Evolutionary conservation across 1,284 basidiomycete genomes (phyloP), one percentile per base, ranked within the genome.

Genomic region (Cryptococcus depauperatus): DNA sequence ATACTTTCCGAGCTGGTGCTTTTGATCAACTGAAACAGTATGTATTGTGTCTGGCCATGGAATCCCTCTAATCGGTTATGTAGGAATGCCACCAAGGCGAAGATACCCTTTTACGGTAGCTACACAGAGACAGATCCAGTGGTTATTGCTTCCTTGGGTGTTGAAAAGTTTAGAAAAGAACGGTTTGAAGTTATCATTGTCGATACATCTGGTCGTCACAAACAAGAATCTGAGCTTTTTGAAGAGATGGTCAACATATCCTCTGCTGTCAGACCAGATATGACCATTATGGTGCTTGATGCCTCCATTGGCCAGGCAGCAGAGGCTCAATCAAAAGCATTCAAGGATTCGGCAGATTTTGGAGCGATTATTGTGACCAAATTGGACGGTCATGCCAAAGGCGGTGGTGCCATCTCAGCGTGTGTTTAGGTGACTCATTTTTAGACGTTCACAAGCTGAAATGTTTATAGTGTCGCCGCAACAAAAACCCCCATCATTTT

Each of bases 41-140:
- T 85, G 71, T 88, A 81, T 21, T 28, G 6, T 13, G 18, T 10
- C 32, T 25, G 27, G 25, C 13, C 40, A 19, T 16, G 3, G 29
- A 40, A 43, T 47, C 52, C 28, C 41, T 37, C 11, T 39, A 9
- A n/a, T n/a, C 37, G 11, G 8, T 23, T 4, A 2, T 16, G 13
- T 26, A 68, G 63, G 41, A 79, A 79, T 58, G 95, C 95, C 8
- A 95, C 92, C 27, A 96, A 96, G 73, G 95, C 93, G 43, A 96
- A 95, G 70, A 90, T 99, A 13, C 92, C 95, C 10, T 99, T 97
- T 78, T 98, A 92, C 73, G 95, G 95, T 38, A 91, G 87, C 30
- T 97, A 99, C 73, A 97, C 95, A 28, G 95, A 99, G 72, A 96
- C 92, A 16, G 93, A 99, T 69, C 95, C 95, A 1, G 95, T 98